phyloP scores from a whole-genome alignment of 108 stramenopile species.

The Schizochytrium sp. region DNA sequence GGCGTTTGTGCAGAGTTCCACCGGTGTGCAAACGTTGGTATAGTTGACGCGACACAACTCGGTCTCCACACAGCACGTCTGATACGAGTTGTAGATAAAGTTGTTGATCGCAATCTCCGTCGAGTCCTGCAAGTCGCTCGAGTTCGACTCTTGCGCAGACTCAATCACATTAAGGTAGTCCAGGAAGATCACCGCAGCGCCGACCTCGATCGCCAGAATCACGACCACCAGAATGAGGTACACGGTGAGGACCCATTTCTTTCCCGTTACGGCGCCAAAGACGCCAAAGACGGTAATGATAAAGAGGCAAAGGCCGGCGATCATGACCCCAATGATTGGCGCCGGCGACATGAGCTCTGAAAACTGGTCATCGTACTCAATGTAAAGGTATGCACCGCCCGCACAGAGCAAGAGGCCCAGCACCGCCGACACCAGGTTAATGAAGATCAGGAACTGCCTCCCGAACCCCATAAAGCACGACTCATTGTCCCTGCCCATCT shows the following conservation, averaged over 20 bases:
- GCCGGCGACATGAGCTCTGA: neutral
- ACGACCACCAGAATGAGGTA: neutral
- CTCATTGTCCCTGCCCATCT: too few relatives aligned
- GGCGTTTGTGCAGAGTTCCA: neutral
- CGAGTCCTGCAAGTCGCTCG: neutral
- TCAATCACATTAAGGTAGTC: neutral
- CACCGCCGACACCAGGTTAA: neutral
- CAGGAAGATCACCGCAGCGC: neutral
- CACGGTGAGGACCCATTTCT: neutral
- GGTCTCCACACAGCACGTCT: neutral
- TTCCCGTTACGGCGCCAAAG: neutral
- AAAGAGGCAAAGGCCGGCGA: neutral
- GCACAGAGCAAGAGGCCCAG: neutral
- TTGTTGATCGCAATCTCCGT: constrained; percentile 3
- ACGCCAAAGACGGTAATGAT: neutral
- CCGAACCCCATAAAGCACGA: neutral
- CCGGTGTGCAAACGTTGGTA: neutral
- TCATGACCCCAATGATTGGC: constrained; percentile 1
- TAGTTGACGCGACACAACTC: neutral
- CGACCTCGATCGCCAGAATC: neutral
- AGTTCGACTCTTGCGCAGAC: neutral
- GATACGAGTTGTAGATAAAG: neutral
- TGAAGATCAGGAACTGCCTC: neutral
- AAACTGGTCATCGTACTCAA: neutral
- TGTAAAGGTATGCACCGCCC: constrained; percentile 1